These are phyloP conservation scores for Orbilia blumenaviensis DNA, from an alignment of 2,329 filamentous ascomycete species.

Conservation along the genomic window DNA sequence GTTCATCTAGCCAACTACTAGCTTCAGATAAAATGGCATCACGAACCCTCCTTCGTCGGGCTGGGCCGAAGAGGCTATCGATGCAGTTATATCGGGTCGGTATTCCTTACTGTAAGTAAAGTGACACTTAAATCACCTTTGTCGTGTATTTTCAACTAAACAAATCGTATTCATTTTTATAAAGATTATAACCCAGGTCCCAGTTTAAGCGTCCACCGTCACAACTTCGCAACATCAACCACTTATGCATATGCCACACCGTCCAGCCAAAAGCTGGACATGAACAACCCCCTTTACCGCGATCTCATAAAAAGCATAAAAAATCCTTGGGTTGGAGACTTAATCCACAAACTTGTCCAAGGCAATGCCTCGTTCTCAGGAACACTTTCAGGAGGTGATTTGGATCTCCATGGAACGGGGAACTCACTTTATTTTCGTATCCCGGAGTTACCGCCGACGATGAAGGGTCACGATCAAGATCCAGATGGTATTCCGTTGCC, in stretches of 20 bases:
- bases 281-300: slow-evolving; percentile 24
- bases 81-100: slow-evolving; percentile 10
- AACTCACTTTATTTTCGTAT: slow-evolving; percentile 22
- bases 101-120: slow-evolving; percentile 10
- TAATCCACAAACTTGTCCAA: slow-evolving; percentile 15
- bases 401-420: background rate
- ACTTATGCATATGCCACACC: background rate
- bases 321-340: slow-evolving; percentile 16
- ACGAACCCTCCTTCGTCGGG: slow-evolving; percentile 22
- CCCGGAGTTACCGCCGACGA: slow-evolving; percentile 22
- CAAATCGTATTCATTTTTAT: background rate
- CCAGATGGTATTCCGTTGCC: slow-evolving; percentile 41
- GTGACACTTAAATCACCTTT: background rate
- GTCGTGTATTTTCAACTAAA: background rate
- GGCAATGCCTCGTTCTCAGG: background rate
- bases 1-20: slow-evolving; percentile 14
- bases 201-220: background rate
- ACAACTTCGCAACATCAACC: background rate
- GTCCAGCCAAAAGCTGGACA: background rate
- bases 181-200: background rate
- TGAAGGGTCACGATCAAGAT: slow-evolving; percentile 26
- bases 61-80: slow-evolving; percentile 11
- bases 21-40: slow-evolving; percentile 8
- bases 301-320: slow-evolving; percentile 41
- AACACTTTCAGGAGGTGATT: background rate